Conservation (phyloP, 176 grass and related monocot genomes). For the Oryza officinalis region DNA sequence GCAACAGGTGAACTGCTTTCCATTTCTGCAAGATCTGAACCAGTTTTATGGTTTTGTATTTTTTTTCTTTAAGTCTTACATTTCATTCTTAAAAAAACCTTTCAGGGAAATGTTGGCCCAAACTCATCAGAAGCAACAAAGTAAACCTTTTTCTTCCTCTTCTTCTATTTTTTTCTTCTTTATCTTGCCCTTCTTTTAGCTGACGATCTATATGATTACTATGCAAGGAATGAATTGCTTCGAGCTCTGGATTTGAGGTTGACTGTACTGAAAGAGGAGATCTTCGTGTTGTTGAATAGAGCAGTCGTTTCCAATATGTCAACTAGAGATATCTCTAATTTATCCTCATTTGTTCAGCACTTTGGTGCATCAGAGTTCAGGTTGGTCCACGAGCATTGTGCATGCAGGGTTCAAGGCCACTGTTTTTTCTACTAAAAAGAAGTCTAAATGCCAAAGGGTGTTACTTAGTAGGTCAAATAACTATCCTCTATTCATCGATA, state of each 20-base stretch:
- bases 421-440: not conserved
- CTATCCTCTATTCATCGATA: not conserved
- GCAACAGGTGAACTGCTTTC: slow-evolving; percentile 59
- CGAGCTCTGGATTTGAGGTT: slow-evolving; percentile 88
- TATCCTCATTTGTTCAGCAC: slow-evolving; percentile 71
- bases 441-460: not conserved
- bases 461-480: not conserved
- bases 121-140: slow-evolving; percentile 82
- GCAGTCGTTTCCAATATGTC: slow-evolving; percentile 62
- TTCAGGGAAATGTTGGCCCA: slow-evolving; percentile 70
- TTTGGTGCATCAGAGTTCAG: slow-evolving; percentile 86
- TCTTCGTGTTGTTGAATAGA: slow-evolving; percentile 52
- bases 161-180: slow-evolving; percentile 16
- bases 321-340: slow-evolving; percentile 62
- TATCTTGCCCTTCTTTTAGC: slow-evolving; percentile 28
- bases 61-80: slow-evolving; percentile 33
- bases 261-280: slow-evolving; percentile 78
- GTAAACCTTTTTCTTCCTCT: slow-evolving; percentile 42
- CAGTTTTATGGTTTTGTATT: slow-evolving; percentile 13
- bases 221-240: slow-evolving; percentile 85
- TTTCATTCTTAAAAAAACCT: slow-evolving; percentile 29
- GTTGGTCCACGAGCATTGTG: slow-evolving; percentile 37
- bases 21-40: slow-evolving; percentile 10
- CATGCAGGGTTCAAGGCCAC: not conserved
- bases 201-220: slow-evolving; percentile 35